Conservation (phyloP, 2,329 filamentous ascomycete genomes). For the Nectriaceae sp. region DNA sequence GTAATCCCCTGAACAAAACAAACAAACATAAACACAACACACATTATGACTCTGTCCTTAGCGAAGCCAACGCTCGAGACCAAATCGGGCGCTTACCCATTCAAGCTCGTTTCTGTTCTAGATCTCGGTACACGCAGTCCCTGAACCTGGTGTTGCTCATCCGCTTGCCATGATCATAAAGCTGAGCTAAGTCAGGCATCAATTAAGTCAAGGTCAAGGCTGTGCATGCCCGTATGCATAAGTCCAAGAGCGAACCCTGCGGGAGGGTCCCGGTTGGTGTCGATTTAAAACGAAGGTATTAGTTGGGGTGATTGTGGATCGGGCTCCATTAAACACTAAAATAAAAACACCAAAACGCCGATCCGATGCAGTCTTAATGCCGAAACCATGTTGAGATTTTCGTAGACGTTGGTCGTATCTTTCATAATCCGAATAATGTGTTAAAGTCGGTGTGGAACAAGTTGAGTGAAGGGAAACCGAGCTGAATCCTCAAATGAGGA, state of each 20-base stretch:
- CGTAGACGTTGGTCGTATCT: conserved; percentile 22
- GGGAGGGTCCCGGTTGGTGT: neutral
- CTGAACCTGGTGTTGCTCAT: no score
- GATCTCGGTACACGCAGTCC: no score
- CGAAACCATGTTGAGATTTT: conserved; percentile 22
- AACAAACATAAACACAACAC: conserved; percentile 12
- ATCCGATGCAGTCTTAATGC: conserved; percentile 36
- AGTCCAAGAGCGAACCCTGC: neutral
- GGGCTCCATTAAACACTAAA: conserved; percentile 10
- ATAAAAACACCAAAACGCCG: conserved; percentile 33
- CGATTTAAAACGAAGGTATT: conserved; percentile 17
- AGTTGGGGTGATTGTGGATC: conserved; percentile 13
- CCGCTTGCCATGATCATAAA: no score
- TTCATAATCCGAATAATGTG: conserved; percentile 25
- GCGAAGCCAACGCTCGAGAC: neutral
- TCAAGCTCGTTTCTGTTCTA: no score
- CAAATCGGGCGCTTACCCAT: no score
- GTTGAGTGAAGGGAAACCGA: conserved; percentile 8
- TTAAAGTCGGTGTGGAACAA: conserved; percentile 10
- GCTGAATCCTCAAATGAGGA: conserved; percentile 1
- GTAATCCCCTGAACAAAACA: conserved; percentile 1
- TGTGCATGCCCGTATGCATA: no score
- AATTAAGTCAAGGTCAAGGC: no score
- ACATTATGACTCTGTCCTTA: conserved; percentile 12
- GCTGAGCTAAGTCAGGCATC: no score